A percentile compares a stretch with the other conserved stretches of the same genome.
Conservation (phyloP, 345 rosid genomes). For the Eucalyptus pauciflora region DNA sequence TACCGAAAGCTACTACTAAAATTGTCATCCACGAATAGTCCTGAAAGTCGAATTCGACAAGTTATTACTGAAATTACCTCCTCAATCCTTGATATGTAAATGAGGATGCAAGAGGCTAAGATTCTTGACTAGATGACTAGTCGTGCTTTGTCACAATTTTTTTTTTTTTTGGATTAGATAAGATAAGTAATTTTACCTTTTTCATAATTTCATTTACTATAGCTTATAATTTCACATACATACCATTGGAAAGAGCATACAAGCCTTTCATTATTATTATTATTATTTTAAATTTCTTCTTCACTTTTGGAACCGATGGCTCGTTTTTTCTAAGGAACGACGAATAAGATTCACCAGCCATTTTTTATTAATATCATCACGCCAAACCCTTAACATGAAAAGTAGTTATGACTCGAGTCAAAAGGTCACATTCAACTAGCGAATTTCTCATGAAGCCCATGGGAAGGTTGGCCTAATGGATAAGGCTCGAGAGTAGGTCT, state of each 20-base stretch:
- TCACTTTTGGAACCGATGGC: background rate
- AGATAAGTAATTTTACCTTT: background rate
- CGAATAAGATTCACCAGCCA: accelerated
- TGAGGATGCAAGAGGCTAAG: background rate
- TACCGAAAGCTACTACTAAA: background rate
- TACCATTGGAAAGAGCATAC: background rate
- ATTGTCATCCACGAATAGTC: background rate
- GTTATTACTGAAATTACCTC: background rate
- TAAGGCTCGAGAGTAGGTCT: background rate
- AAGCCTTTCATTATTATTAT: background rate
- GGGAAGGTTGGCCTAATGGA: background rate
- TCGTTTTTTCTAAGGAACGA: background rate
- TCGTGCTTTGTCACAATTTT: background rate
- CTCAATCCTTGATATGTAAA: background rate
- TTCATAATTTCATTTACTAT: background rate
- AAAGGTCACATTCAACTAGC: background rate
- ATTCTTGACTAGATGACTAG: background rate
- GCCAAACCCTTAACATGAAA: background rate
- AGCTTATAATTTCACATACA: background rate
- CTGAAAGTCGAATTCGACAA: accelerated
- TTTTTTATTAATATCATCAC: background rate
- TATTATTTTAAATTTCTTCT: background rate
- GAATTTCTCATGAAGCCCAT: background rate
- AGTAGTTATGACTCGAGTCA: background rate
- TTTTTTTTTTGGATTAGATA: background rate